Conservation (phyloP, 1,139 yeast species). For the Zygosaccharomyces pseudobailii region DNA sequence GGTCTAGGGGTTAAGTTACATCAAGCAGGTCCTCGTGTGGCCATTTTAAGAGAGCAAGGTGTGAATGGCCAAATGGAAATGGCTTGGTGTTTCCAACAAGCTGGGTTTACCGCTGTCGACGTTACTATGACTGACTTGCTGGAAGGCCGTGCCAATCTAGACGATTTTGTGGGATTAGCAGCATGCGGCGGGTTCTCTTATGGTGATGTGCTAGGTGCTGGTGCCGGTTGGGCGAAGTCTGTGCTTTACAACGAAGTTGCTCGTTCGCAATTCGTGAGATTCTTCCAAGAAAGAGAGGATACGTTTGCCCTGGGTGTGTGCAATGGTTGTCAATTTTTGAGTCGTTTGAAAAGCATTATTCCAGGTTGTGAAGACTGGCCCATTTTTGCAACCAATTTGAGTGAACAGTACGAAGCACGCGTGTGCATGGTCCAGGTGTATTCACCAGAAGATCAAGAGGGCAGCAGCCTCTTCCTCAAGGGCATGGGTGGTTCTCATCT, state of each 20-base stretch:
- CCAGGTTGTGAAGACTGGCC: conserved; percentile 99
- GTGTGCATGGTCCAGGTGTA: conserved; percentile 81
- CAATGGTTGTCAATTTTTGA: conserved; percentile 96
- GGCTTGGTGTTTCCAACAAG: conserved; percentile 96
- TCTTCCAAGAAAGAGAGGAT: conserved; percentile 81
- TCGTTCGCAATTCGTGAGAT: conserved; percentile 67
- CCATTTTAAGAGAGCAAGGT: conserved; percentile 97
- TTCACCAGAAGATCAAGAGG: conserved; percentile 46
- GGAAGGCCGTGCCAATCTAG: conserved; percentile 65
- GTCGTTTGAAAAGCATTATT: conserved; percentile 79
- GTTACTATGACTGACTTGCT: conserved; percentile 96
- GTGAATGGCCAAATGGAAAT: conserved; percentile 97
- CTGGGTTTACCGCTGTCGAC: conserved; percentile 90
- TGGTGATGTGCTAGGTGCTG: conserved; percentile 99
- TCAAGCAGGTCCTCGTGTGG: conserved; percentile 72
- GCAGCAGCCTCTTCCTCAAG: conserved; percentile 66
- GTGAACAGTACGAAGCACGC: conserved; percentile 97
- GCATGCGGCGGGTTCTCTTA: conserved; percentile 99
- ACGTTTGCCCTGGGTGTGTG: conserved; percentile 99
- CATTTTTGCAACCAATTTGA: conserved; percentile 79
- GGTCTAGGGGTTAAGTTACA: conserved; percentile 34
- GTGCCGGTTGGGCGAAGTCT: conserved; percentile 99
- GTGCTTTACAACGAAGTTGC: conserved; percentile 82
- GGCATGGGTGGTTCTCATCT: conserved; percentile 89
- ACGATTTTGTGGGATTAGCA: conserved; percentile 85